Evolutionary conservation across 345 rosid species (phyloP).

Genomic region (Hibiscus trionum): DNA sequence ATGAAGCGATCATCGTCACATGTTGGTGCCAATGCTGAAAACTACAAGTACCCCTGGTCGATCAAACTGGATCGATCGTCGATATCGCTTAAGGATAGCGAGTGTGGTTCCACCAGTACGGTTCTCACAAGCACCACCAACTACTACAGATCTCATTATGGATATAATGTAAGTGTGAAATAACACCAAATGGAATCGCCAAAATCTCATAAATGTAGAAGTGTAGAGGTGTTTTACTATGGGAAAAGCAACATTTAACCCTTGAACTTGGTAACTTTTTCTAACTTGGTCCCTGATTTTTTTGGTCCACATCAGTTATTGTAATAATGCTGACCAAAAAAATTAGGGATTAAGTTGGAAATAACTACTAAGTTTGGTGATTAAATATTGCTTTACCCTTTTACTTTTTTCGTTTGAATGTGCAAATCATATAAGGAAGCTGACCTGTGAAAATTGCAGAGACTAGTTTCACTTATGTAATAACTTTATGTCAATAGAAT

Average conservation of each 20-base stretch:
- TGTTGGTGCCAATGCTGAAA: constrained; percentile 47
- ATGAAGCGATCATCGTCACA: constrained; percentile 94
- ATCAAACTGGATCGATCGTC: constrained; percentile 72
- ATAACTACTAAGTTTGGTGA: not conserved
- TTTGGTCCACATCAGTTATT: not conserved
- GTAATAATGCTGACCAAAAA: no score
- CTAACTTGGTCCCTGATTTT: not conserved
- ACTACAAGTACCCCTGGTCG: constrained; percentile 63
- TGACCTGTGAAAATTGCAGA: not conserved
- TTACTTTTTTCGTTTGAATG: constrained; percentile 1
- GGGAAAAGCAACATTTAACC: not conserved
- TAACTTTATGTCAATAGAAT: constrained; percentile 10
- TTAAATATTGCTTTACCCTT: not conserved
- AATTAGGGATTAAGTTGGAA: not conserved
- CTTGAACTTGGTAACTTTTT: constrained; percentile 1
- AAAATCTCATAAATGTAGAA: not conserved
- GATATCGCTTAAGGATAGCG: constrained; percentile 65
- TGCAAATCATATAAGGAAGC: constrained; percentile 3
- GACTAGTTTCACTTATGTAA: not conserved
- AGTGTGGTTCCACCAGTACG: constrained; percentile 81
- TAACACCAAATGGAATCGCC: not conserved
- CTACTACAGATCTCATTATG: constrained; percentile 52
- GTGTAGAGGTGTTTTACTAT: not conserved
- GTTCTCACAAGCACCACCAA: constrained; percentile 58
- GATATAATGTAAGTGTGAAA: constrained; percentile 32